These are phyloP conservation scores for Amphichorda felina DNA, from an alignment of 2,329 filamentous ascomycete genomes.

Conservation along the genomic window DNA sequence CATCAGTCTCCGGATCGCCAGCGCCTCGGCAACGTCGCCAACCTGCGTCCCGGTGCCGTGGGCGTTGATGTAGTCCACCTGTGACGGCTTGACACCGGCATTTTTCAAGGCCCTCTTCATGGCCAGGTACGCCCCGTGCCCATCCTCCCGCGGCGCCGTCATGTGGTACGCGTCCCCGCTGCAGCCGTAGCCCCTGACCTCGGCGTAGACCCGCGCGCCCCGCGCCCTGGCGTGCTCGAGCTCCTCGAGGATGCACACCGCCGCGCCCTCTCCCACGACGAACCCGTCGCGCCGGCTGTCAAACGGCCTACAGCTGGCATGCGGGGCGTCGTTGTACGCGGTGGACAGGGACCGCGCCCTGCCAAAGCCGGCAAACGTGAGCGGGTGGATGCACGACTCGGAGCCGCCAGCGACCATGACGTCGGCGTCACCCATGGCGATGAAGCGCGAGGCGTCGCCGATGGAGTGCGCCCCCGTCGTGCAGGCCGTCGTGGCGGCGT, in stretches of 20 bases:
- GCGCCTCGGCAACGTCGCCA: constrained; percentile 80
- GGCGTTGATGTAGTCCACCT: constrained; percentile 88
- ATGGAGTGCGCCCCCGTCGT: constrained; percentile 93
- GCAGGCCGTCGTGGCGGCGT: constrained; percentile 86
- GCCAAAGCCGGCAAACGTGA: constrained; percentile 86
- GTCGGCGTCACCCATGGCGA: constrained; percentile 81
- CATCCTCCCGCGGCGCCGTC: constrained; percentile 77
- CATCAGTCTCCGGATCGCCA: constrained; percentile 68
- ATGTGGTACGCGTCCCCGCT: constrained; percentile 90
- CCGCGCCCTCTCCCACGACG: constrained; percentile 86
- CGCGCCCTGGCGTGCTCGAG: constrained; percentile 74
- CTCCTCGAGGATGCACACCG: constrained; percentile 80
- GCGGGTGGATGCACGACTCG: constrained; percentile 90
- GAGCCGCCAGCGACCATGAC: constrained; percentile 95
- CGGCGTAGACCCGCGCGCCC: constrained; percentile 75
- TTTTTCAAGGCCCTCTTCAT: constrained; percentile 77
- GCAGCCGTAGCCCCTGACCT: constrained; percentile 78
- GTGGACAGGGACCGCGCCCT: constrained; percentile 79
- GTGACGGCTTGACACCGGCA: constrained; percentile 53
- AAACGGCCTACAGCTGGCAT: constrained; percentile 72
- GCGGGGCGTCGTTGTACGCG: constrained; percentile 61
- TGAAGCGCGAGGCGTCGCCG: constrained; percentile 86
- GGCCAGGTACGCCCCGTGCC: constrained; percentile 66
- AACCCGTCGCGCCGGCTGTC: constrained; percentile 73
- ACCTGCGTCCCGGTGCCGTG: constrained; percentile 83